Percentiles rank a stretch among this genome's conserved stretches.
Evolutionary conservation across 495 filamentous ascomycete species (phyloP).

Genomic region (Daldinia caldariorum): DNA sequence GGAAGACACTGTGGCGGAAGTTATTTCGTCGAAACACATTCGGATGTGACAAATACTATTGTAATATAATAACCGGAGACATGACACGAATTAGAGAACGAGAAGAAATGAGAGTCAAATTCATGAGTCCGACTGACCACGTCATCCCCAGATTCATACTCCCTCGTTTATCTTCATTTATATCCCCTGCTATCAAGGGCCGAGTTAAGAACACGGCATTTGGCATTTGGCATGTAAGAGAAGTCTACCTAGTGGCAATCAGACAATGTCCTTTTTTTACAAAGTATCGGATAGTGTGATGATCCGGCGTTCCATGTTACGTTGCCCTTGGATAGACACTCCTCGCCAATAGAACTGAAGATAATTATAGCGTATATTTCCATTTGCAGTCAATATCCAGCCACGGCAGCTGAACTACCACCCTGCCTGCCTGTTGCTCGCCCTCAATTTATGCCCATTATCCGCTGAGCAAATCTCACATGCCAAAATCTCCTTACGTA

Average conservation of each 20-base stretch:
- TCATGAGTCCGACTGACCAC: neutral
- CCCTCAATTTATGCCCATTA: neutral
- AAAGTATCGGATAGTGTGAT: neutral
- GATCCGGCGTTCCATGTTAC: neutral
- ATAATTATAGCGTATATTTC: neutral
- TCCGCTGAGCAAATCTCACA: constrained; percentile 8
- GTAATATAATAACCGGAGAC: neutral
- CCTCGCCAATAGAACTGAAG: neutral
- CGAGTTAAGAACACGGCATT: neutral
- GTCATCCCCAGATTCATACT: neutral
- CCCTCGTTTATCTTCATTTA: constrained; percentile 4
- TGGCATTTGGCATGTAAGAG: neutral
- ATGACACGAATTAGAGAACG: neutral
- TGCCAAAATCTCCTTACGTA: constrained; percentile 5
- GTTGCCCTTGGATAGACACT: neutral
- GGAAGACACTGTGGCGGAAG: no score
- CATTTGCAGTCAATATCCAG: neutral
- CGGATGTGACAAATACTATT: neutral
- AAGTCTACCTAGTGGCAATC: neutral
- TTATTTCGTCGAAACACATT: neutral
- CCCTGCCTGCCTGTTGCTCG: neutral
- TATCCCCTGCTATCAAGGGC: neutral
- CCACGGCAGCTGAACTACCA: constrained; percentile 9
- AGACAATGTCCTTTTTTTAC: neutral
- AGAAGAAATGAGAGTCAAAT: neutral